Evolutionary conservation across 495 filamentous ascomycete genomes (phyloP).

Genomic region (Xeromyces bisporus): DNA sequence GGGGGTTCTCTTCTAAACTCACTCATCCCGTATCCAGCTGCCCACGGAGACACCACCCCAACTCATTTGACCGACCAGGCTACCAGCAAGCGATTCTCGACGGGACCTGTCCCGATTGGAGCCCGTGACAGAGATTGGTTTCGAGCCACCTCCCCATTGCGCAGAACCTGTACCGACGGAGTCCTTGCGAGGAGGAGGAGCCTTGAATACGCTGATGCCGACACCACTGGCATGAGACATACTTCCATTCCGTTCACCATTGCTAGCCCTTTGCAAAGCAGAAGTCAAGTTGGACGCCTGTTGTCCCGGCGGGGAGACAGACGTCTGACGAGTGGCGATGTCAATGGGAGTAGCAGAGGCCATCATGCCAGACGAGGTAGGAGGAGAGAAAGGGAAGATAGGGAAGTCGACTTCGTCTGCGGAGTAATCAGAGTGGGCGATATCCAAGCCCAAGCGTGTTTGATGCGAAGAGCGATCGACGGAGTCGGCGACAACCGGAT

Average conservation of each 20-base stretch:
- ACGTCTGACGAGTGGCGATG: slow-evolving; percentile 46
- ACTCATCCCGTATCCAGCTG: slow-evolving; percentile 97
- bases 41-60: slow-evolving; percentile 94
- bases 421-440: slow-evolving; percentile 1
- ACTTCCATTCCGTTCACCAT: slow-evolving; percentile 24
- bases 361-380: slow-evolving; percentile 26
- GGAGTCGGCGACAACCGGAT: slow-evolving; percentile 3
- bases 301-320: slow-evolving; percentile 42
- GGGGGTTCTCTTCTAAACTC: too few relatives aligned
- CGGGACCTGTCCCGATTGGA: slow-evolving; percentile 58
- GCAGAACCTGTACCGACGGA: slow-evolving; percentile 43
- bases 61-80: slow-evolving; percentile 85
- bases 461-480: slow-evolving; percentile 5
- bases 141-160: slow-evolving; percentile 56
- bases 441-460: slow-evolving; percentile 3
- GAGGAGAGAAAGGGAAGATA: slow-evolving; percentile 24
- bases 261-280: slow-evolving; percentile 34
- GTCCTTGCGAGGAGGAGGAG: slow-evolving; percentile 43
- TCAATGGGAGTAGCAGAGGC: slow-evolving; percentile 43
- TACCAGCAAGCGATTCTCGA: slow-evolving; percentile 72
- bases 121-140: slow-evolving; percentile 70
- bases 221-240: slow-evolving; percentile 26
- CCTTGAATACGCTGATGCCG: slow-evolving; percentile 42
- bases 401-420: slow-evolving; percentile 26
- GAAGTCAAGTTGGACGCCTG: slow-evolving; percentile 47